Evolutionary conservation across 2,329 filamentous ascomycete species (phyloP).

Genomic region (Clonostachys solani): DNA sequence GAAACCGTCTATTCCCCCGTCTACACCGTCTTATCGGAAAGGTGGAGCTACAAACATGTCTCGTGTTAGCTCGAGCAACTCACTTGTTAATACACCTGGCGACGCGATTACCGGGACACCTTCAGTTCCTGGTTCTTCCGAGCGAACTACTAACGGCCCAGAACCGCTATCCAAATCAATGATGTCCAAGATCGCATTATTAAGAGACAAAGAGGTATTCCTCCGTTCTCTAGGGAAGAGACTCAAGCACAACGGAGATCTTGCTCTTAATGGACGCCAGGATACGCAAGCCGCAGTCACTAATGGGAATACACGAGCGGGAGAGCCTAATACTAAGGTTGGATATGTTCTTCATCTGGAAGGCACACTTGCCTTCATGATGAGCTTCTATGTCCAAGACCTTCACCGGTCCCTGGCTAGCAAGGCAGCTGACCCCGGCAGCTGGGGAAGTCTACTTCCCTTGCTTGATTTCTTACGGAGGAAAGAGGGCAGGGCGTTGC

Average conservation of each 20-base stretch:
- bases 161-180: neutral
- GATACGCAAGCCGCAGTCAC: conserved; percentile 8
- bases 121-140: conserved; percentile 5
- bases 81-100: conserved; percentile 46
- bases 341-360: conserved; percentile 39
- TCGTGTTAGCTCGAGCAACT: conserved; percentile 48
- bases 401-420: conserved; percentile 36
- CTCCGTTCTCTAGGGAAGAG: conserved; percentile 38
- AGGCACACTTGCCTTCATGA: conserved; percentile 47
- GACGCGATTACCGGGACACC: conserved; percentile 29
- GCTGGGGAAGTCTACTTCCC: conserved; percentile 40
- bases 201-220: conserved; percentile 27
- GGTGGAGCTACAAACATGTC: conserved; percentile 46
- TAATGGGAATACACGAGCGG: conserved; percentile 13
- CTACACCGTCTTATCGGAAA: conserved; percentile 41
- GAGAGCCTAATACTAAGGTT: conserved; percentile 30
- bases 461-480: conserved; percentile 33
- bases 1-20: conserved; percentile 34
- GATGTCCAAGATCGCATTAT: neutral
- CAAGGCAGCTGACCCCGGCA: conserved; percentile 30
- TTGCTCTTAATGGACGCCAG: conserved; percentile 23
- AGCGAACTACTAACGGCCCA: neutral
- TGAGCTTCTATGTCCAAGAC: conserved; percentile 46
- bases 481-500: conserved; percentile 29
- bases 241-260: conserved; percentile 51